Base-by-base conservation (phyloP, 2,329 filamentous ascomycete genomes). In the Trichoderma atroviride region DNA sequence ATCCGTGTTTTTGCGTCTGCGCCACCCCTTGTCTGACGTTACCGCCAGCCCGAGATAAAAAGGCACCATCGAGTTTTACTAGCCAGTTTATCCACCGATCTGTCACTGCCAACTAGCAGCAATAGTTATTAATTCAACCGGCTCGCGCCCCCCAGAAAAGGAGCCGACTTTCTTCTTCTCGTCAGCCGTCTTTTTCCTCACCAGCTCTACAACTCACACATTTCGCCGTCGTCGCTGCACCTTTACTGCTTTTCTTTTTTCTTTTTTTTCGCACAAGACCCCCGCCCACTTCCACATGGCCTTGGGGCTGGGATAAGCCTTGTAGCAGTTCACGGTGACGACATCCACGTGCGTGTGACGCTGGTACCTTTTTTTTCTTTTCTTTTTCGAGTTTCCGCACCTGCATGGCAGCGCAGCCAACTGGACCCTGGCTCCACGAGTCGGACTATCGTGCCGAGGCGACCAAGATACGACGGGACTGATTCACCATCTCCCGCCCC, bases 11-110 rank as follows among this genome's bases (percentile, higher is more conserved):
- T 66, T 50, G 47, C 52, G 53, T 66, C 62, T 66, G 62, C 62
- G 62, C 62, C 62, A 66, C 62, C 62, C 60, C 62, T 66, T 66
- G 62, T 66, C 62, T 37, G 37, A 66, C 62, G 55, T 58, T 58
- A 35, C 55, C 22, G 11, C 55, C 55, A 58, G 55, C 31, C 24
- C 37, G 62, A 56, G 43, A 66, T 57, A 65, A 65, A 66, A 16
- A 43, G 62, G 62, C 62, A 65, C 62, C 62, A 58, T 22, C 55
- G 22, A 55, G 22, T 16, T 27, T 37, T 35, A 37, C 60, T 63
- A 63, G 47, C 60, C 60, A 53, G 22, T 53, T 29, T 63, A 63
- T 63, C 60, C 60, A 63, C 60, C 31, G 47, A 22, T 43, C 31
- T 64, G 19, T 37, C 22, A 24, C 22, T 58, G 13, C 35, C 19